Percentiles rank a stretch among this genome's conserved stretches.
Conservation (phyloP, 164 flowering plant genomes). For the Cinnamomum chago region DNA sequence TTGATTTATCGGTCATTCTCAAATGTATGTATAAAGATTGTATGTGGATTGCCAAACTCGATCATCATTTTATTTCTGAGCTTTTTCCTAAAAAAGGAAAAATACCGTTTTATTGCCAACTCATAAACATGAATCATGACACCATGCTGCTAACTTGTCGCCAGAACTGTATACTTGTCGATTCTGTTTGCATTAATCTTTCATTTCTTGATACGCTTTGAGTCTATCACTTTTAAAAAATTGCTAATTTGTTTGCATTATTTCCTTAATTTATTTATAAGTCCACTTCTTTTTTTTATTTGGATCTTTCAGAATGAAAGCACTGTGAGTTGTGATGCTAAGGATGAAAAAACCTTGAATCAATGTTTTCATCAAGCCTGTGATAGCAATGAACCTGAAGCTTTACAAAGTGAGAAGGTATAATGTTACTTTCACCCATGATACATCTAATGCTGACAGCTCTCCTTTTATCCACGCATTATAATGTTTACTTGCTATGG, state of each 20-base stretch:
- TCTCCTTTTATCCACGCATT: too few relatives aligned
- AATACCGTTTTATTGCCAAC: neutral
- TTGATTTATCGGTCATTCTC: neutral
- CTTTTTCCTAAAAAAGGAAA: too few relatives aligned
- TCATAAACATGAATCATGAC: neutral
- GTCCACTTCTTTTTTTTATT: neutral
- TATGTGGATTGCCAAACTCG: neutral
- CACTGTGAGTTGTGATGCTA: slow-evolving; percentile 4
- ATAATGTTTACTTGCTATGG: too few relatives aligned
- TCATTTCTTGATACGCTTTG: neutral
- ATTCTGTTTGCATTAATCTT: too few relatives aligned
- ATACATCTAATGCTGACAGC: too few relatives aligned
- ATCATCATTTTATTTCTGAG: neutral
- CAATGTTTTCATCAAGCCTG: neutral
- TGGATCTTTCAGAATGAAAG: slow-evolving; percentile 11
- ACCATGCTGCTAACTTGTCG: too few relatives aligned
- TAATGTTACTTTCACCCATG: neutral
- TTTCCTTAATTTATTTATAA: neutral
- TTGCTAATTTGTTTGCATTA: neutral
- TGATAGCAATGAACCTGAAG: slow-evolving; percentile 11
- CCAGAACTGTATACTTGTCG: too few relatives aligned
- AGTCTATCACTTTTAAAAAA: neutral
- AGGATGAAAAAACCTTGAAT: slow-evolving; percentile 5
- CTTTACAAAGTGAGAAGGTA: slow-evolving; percentile 12
- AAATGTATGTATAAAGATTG: too few relatives aligned